Base-by-base conservation (phyloP, 2,329 filamentous ascomycete genomes). In the Elsinoe australis region DNA sequence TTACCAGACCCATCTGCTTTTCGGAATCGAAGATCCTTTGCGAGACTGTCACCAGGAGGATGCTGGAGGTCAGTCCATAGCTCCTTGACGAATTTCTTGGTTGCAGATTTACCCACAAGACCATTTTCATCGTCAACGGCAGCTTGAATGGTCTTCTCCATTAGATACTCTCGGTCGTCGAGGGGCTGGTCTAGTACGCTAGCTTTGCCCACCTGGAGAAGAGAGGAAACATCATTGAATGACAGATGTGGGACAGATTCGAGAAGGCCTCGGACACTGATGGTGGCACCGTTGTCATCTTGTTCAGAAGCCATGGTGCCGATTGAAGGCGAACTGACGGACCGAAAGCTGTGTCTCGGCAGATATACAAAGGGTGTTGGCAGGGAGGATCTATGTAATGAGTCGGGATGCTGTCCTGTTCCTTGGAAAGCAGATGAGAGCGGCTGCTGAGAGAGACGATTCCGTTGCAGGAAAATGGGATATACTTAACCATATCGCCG, bases 141-240 rank as follows among this genome's bases (percentile, higher is more conserved):
- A 14, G 66, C 64, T 51, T 71, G 64, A 42, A 81, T 73, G 50
- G 80, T 59, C 18, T 69, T 66, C 57, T 81, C 78, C 76, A 80
- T 80, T 8, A 77, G 64, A 56, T 79, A 80, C 1, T 72, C 71
- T 59, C 76, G 80, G 57, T 85, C 81, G 56, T 85, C 69, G 12
- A 78, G 62, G 5, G 71, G 71, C 32, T 75, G 66, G 15, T 48
- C 29, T 14, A 48, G 33, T 5, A 26, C 31, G 8, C 33, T 21
- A 28, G 45, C 45, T 21, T 48, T 21, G 18, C 33, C 31, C 12
- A 48, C 45, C 22, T 48, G 38, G 14, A 48, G 26, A 7, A 48
- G 17, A 3, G 45, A 38, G 33, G 29, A 19, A n/a, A 29, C 32
- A 36, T 34, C 32, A 8, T 29, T 31, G 6, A 26, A 33, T 17